A percentile compares a stretch with the other conserved stretches of the same genome.
Evolutionary conservation across 495 filamentous ascomycete species (phyloP).

Genomic region (Daldinia vernicosa): DNA sequence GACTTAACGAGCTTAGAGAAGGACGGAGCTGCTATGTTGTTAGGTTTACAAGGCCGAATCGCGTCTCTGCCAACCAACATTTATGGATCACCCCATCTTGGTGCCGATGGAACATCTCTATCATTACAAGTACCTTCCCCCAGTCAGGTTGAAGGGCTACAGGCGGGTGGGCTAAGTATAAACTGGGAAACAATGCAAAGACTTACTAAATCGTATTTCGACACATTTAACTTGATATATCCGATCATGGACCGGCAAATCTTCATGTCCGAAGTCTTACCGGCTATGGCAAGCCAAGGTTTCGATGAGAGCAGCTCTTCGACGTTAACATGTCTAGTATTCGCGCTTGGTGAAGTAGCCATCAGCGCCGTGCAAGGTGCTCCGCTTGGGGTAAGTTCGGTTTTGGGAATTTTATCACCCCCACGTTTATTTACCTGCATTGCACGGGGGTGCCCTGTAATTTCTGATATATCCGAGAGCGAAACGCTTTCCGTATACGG

Average conservation of each 20-base stretch:
- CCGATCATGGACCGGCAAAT: conserved; percentile 64
- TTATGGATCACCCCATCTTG: conserved; percentile 24
- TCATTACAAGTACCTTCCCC: conserved; percentile 24
- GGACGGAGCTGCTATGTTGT: conserved; percentile 59
- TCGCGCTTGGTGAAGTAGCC: conserved; percentile 65
- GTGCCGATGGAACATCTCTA: conserved; percentile 28
- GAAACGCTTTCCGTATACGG: background rate
- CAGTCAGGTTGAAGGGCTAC: conserved; percentile 43
- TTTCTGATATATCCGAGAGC: background rate
- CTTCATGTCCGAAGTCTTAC: conserved; percentile 59
- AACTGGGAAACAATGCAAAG: conserved; percentile 60
- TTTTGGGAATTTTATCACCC: background rate
- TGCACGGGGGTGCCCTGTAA: background rate
- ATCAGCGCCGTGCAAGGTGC: conserved; percentile 56
- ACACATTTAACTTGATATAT: conserved; percentile 64
- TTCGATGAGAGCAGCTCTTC: conserved; percentile 59
- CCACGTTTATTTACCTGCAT: conserved; percentile 1
- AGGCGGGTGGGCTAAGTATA: conserved; percentile 37
- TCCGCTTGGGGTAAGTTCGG: conserved; percentile 49
- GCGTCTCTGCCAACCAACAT: conserved; percentile 46
- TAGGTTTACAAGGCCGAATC: conserved; percentile 50
- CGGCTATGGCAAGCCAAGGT: conserved; percentile 56
- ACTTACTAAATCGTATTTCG: conserved; percentile 63
- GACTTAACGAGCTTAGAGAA: conserved; percentile 49
- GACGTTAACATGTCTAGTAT: conserved; percentile 64